phyloP scores from a whole-genome alignment of 164 flowering plant species.

The Vitis labrusca region DNA sequence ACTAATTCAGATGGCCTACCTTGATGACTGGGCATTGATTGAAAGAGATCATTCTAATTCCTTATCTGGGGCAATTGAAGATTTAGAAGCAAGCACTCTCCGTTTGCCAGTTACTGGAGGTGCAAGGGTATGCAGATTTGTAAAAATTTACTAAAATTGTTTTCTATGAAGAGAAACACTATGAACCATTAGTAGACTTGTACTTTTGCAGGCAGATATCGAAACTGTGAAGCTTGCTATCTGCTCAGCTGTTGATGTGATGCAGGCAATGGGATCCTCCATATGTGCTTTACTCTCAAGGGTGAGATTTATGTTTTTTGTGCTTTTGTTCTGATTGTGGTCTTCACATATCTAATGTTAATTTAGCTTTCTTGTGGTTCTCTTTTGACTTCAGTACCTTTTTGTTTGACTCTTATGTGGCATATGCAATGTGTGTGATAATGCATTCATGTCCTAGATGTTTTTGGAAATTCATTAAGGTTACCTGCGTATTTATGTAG shows the following conservation, averaged over 20 bases:
- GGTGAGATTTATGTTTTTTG: constrained; percentile 40
- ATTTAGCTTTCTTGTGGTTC: not conserved
- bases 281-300: constrained; percentile 56
- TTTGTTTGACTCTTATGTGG: not conserved
- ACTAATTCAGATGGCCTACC: constrained; percentile 57
- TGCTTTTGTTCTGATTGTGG: not conserved
- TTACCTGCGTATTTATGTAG: not conserved
- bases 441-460: too few relatives aligned
- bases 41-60: constrained; percentile 77
- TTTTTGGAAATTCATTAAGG: not conserved
- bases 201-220: constrained; percentile 61
- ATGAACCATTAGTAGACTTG: constrained; percentile 5
- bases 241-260: constrained; percentile 76
- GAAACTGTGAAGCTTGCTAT: constrained; percentile 61
- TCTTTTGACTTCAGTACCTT: not conserved
- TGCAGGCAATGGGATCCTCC: constrained; percentile 83
- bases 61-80: constrained; percentile 60
- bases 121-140: constrained; percentile 59
- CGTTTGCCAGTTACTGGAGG: constrained; percentile 85
- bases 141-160: not conserved
- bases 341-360: not conserved
- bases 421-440: not conserved
- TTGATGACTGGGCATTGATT: constrained; percentile 74
- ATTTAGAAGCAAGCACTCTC: constrained; percentile 82
- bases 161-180: not conserved